Percentiles rank a stretch among this genome's conserved stretches.
These are phyloP conservation scores for Naganishia kalamii DNA, from an alignment of 768 basidiomycete genomes.

Conservation along the genomic window DNA sequence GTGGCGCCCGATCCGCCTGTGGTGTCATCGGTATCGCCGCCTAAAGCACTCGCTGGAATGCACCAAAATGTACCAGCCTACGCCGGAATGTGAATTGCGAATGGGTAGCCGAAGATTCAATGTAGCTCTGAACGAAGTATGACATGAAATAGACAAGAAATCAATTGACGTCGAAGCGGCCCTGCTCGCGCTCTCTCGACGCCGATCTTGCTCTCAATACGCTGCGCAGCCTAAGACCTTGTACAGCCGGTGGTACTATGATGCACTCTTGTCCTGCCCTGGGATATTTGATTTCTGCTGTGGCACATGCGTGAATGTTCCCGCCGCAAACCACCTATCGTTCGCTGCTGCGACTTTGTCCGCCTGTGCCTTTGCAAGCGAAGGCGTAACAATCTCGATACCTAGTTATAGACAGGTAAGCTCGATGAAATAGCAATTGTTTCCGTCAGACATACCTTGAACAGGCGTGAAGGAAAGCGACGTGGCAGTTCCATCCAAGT, in stretches of 20 bases:
- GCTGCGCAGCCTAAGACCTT: background rate
- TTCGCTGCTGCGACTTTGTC: constrained; percentile 87
- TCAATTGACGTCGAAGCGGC: too few relatives aligned
- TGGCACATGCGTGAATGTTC: constrained; percentile 46
- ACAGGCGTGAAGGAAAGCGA: constrained; percentile 91
- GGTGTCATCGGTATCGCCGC: constrained; percentile 62
- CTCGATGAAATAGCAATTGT: background rate
- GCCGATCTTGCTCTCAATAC: background rate
- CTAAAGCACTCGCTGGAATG: constrained; percentile 9
- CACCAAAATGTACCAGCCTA: background rate
- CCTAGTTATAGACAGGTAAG: constrained; percentile 50
- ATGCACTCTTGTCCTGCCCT: constrained; percentile 24
- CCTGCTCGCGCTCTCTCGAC: too few relatives aligned
- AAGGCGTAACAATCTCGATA: constrained; percentile 86
- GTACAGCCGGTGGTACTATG: background rate
- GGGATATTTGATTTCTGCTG: constrained; percentile 41
- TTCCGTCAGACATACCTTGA: constrained; percentile 57
- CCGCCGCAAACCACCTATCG: constrained; percentile 84
- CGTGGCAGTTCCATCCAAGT: constrained; percentile 76
- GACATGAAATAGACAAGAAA: too few relatives aligned
- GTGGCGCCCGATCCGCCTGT: constrained; percentile 62
- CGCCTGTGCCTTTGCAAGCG: constrained; percentile 56
- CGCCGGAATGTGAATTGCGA: background rate
- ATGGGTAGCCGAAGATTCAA: too few relatives aligned
- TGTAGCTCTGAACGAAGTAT: background rate